These are phyloP conservation scores for Calocera viscosa DNA, from an alignment of 768 basidiomycete genomes.

Conservation along the genomic window DNA sequence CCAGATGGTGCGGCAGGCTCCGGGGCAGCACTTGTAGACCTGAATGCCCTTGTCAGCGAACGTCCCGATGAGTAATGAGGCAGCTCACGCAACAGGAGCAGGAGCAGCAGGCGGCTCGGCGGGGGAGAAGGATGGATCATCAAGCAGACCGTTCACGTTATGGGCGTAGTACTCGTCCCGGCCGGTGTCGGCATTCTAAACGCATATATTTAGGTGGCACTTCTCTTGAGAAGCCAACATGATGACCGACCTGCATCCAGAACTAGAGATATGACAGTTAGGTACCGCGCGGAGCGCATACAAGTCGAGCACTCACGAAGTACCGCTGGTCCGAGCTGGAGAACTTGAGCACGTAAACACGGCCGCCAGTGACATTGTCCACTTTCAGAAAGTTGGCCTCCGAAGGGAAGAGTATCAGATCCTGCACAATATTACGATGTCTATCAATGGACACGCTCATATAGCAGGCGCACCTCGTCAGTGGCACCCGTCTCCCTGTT, in stretches of 20 bases:
- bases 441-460: too few relatives aligned
- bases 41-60: slow-evolving; percentile 1
- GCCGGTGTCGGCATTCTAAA: slow-evolving; percentile 47
- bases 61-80: not conserved
- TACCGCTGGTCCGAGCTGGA: slow-evolving; percentile 78
- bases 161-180: slow-evolving; percentile 61
- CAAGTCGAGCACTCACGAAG: slow-evolving; percentile 48
- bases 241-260: slow-evolving; percentile 64
- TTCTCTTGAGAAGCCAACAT: not conserved
- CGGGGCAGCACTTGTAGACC: not conserved
- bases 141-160: slow-evolving; percentile 58
- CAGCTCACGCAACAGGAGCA: slow-evolving; percentile 9
- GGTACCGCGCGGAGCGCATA: slow-evolving; percentile 12
- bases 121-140: slow-evolving; percentile 43
- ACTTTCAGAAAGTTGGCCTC: slow-evolving; percentile 77
- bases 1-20: slow-evolving; percentile 22
- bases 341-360: slow-evolving; percentile 83
- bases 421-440: too few relatives aligned
- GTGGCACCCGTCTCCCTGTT: slow-evolving; percentile 47
- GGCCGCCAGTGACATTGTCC: slow-evolving; percentile 46
- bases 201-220: slow-evolving; percentile 8
- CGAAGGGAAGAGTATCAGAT: slow-evolving; percentile 74
- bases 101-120: not conserved
- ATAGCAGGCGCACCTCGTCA: slow-evolving; percentile 45
- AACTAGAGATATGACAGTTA: slow-evolving; percentile 37